Evolutionary conservation across 2,329 filamentous ascomycete species (phyloP), one percentile per base, ranked within the genome.

Genomic region (Orbilia brochopaga): DNA sequence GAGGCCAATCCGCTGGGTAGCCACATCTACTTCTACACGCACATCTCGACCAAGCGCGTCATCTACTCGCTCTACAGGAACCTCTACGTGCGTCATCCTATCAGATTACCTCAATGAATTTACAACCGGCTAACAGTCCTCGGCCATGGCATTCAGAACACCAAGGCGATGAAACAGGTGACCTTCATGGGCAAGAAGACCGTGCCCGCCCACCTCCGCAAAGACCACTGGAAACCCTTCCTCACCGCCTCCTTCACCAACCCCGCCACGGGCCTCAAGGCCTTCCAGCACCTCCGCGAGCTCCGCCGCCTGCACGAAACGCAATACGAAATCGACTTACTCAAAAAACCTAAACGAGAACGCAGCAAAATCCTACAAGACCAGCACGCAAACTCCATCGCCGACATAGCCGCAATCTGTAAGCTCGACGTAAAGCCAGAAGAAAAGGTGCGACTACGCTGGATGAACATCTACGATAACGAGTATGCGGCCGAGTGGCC

Each of bases 151-250:
- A n/a, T n/a, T n/a, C n/a, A 82, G 80, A 80, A 81, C 73, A 79
- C 81, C 75, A 81, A 82, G 69, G 80, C 81, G 52, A 79, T 87
- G 74, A 82, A 83, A 76, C 85, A 87, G 77, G 79, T 89, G 70
- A 84, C 85, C 53, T 89, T 84, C 81, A 86, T 86, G 74, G 87
- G 87, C 79, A 89, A 89, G 78, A 88, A 90, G 79, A 83, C 85
- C 52, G 84, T 85, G 74, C 86, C 86, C 1, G 78, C 83, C 60
- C 85, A 85, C 76, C 80, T 89, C 42, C 86, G 87, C 67, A 88
- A 86, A 79, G 87, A 90, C 80, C 85, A 86, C 79, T 89, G 88
- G 87, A 80, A 81, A 35, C 85, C 85, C 5, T 80, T 89, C 76
- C 86, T 86, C 56, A 79, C 83, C 73, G 84, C 89, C 72, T 80